Conservation (phyloP, 176 grass and related monocot genomes). For the Rhipidocladum racemiflorum region DNA sequence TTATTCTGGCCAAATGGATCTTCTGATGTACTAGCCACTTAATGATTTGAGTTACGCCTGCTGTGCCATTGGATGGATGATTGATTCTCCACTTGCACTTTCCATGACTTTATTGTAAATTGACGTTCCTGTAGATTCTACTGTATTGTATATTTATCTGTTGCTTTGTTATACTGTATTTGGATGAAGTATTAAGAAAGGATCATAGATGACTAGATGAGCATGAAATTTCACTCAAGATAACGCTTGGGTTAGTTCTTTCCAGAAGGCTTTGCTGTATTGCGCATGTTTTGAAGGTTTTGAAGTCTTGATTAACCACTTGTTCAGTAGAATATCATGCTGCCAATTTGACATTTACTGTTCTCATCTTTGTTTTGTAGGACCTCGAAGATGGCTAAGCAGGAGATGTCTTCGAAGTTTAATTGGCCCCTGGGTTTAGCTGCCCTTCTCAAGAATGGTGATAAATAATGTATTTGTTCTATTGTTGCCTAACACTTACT, state of each 20-base stretch:
- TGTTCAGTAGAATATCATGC: background rate
- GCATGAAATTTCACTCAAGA: background rate
- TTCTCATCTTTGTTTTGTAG: constrained; percentile 36
- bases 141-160: background rate
- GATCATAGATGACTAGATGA: too few relatives aligned
- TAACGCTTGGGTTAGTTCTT: background rate
- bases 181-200: background rate
- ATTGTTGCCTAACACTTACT: background rate
- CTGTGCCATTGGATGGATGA: background rate
- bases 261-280: background rate
- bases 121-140: background rate
- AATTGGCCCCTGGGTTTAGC: constrained; percentile 74
- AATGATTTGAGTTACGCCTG: background rate
- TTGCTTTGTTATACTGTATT: background rate
- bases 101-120: background rate
- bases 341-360: too few relatives aligned
- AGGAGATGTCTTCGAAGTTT: constrained; percentile 45
- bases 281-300: background rate
- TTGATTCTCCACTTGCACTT: background rate
- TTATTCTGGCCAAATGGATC: too few relatives aligned
- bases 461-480: constrained; percentile 31
- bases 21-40: background rate
- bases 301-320: background rate
- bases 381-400: constrained; percentile 51
- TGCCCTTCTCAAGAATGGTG: constrained; percentile 56